phyloP scores from a whole-genome alignment of 352 stramenopile species.

The Phytophthora pseudosyringae region DNA sequence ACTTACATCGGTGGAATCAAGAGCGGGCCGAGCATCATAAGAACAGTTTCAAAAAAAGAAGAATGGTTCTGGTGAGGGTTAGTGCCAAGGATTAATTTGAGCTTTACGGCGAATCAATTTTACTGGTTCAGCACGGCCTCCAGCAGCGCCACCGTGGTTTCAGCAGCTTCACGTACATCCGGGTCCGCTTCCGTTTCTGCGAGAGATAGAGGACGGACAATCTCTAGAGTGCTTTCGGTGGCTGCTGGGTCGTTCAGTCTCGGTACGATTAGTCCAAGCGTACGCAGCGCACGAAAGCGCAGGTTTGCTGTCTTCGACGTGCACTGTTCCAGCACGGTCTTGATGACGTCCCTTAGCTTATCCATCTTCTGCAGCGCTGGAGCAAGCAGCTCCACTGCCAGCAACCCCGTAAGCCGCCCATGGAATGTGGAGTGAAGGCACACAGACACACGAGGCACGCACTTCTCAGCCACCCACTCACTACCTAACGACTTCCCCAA shows the following conservation, averaged over 20 bases:
- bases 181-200: constrained; percentile 71
- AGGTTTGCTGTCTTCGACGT: constrained; percentile 83
- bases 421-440: constrained; percentile 83
- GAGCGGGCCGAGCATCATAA: constrained; percentile 3
- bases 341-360: constrained; percentile 71
- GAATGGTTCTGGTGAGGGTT: constrained; percentile 20
- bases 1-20: background rate
- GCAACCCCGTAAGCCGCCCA: constrained; percentile 67
- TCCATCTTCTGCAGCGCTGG: constrained; percentile 67
- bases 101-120: constrained; percentile 31
- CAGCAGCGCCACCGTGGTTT: constrained; percentile 59
- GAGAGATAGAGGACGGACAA: constrained; percentile 68
- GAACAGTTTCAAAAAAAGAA: constrained; percentile 28
- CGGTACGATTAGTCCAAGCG: constrained; percentile 67
- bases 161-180: constrained; percentile 78
- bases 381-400: constrained; percentile 72
- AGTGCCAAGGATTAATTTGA: constrained; percentile 23
- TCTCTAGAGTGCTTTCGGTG: constrained; percentile 77
- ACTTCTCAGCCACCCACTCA: constrained; percentile 82
- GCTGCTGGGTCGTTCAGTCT: constrained; percentile 69
- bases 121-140: constrained; percentile 56
- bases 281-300: constrained; percentile 81
- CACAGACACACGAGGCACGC: constrained; percentile 57
- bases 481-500: constrained; percentile 75
- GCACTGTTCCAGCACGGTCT: constrained; percentile 76